phyloP scores from a whole-genome alignment of 306 rosid species.

The Vigna angularis region DNA sequence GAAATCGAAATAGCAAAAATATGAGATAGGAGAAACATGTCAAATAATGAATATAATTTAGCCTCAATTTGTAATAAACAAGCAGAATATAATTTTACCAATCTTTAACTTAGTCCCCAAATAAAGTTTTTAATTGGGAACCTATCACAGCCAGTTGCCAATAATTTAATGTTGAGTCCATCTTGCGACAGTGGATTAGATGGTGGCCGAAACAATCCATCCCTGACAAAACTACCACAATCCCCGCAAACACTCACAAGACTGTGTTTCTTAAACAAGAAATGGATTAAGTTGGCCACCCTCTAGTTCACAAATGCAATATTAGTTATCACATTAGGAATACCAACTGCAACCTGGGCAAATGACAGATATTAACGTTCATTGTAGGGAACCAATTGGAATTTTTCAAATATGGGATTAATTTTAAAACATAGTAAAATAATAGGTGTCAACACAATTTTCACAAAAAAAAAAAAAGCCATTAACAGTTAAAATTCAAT shows the following conservation, averaged over 20 bases:
- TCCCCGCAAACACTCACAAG: not conserved
- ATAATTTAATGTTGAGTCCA: constrained; percentile 10
- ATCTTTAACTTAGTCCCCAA: not conserved
- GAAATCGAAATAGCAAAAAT: constrained; percentile 6
- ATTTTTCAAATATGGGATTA: constrained; percentile 1
- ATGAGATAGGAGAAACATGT: constrained; percentile 32
- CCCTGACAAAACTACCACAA: not conserved
- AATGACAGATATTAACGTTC: not conserved
- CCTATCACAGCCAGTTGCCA: not conserved
- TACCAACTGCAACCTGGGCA: constrained; percentile 1
- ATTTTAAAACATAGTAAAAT: not conserved
- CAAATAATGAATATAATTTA: constrained; percentile 14
- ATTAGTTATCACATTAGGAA: not conserved
- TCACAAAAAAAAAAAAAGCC: not conserved
- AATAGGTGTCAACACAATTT: constrained; percentile 11
- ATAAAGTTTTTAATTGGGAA: not conserved
- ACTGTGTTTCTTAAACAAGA: not conserved
- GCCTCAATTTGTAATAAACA: constrained; percentile 20
- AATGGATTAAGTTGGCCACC: constrained; percentile 17
- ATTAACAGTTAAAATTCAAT: constrained; percentile 19
- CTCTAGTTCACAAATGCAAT: constrained; percentile 12
- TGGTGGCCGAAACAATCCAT: constrained; percentile 26
- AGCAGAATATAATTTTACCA: not conserved
- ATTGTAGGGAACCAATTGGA: constrained; percentile 8
- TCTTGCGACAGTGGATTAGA: constrained; percentile 4